Percentiles rank a stretch among this genome's conserved stretches.
phyloP scores from a whole-genome alignment of 805 yeast species.

The Metschnikowia kunwiensis region DNA sequence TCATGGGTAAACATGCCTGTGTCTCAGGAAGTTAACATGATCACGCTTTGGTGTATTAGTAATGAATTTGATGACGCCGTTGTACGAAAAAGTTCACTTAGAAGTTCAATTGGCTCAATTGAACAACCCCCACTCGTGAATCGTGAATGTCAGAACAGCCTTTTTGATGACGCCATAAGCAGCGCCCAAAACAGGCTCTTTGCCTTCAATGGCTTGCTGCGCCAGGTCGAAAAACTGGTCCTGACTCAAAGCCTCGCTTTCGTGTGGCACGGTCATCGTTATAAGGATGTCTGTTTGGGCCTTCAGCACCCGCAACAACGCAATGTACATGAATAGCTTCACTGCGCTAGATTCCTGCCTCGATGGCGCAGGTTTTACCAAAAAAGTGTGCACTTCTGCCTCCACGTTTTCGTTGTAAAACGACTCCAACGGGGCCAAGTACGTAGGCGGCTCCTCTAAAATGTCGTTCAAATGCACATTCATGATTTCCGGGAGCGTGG shows the following conservation, averaged over 20 bases:
- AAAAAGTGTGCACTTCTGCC: conserved; percentile 17
- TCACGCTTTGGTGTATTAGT: too few relatives aligned
- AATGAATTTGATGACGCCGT: too few relatives aligned
- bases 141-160: conserved; percentile 29
- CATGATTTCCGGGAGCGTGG: conserved; percentile 41
- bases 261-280: conserved; percentile 55
- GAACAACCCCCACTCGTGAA: conserved; percentile 42
- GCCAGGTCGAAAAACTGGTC: conserved; percentile 12
- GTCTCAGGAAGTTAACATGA: too few relatives aligned
- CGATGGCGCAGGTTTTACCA: conserved; percentile 19
- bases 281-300: conserved; percentile 60
- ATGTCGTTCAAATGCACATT: conserved; percentile 56
- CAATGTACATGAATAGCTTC: conserved; percentile 49
- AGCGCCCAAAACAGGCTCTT: conserved; percentile 10
- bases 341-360: conserved; percentile 13
- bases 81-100: too few relatives aligned
- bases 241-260: conserved; percentile 10
- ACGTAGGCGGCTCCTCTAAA: conserved; percentile 25
- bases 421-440: conserved; percentile 19
- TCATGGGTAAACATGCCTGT: too few relatives aligned
- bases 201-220: conserved; percentile 5
- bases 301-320: conserved; percentile 50
- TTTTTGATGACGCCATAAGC: conserved; percentile 26
- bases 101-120: too few relatives aligned
- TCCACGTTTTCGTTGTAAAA: conserved; percentile 8